phyloP scores from a whole-genome alignment of 495 filamentous ascomycete species.

The Penicillium ochrochloron region DNA sequence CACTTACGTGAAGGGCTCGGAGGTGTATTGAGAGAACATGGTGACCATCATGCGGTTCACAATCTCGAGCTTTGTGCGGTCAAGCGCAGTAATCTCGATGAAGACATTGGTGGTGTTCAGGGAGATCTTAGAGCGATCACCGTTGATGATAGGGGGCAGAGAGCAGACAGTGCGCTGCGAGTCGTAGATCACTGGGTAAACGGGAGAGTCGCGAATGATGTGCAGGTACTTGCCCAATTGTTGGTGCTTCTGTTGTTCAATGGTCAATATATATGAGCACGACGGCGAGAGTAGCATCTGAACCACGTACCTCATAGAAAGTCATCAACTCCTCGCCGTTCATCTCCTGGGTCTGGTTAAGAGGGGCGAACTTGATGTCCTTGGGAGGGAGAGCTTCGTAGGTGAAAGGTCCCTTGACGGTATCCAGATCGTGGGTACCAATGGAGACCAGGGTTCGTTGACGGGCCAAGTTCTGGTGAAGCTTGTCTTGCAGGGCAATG shows the following conservation, averaged over 20 bases:
- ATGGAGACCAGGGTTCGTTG: slow-evolving; percentile 93
- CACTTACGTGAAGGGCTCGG: slow-evolving; percentile 77
- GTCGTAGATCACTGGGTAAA: slow-evolving; percentile 97
- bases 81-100: slow-evolving; percentile 96
- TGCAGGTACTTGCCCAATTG: slow-evolving; percentile 81
- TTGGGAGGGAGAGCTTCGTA: slow-evolving; percentile 93
- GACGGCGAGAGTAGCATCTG: not conserved
- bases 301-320: slow-evolving; percentile 74
- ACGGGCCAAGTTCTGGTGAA: slow-evolving; percentile 94
- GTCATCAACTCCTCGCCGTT: slow-evolving; percentile 87
- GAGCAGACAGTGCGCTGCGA: slow-evolving; percentile 86
- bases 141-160: slow-evolving; percentile 96
- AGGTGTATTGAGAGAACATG: slow-evolving; percentile 95
- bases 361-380: slow-evolving; percentile 85
- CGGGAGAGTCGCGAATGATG: slow-evolving; percentile 90
- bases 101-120: slow-evolving; percentile 89
- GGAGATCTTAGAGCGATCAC: slow-evolving; percentile 93
- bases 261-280: not conserved
- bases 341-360: slow-evolving; percentile 91
- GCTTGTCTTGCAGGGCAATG: slow-evolving; percentile 96
- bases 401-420: slow-evolving; percentile 90
- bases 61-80: slow-evolving; percentile 95
- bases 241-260: slow-evolving; percentile 70
- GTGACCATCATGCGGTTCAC: slow-evolving; percentile 92
- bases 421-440: slow-evolving; percentile 96